Evolutionary conservation across 371 early-diverging fungal species (phyloP), one percentile per base, ranked within the genome.

Genomic region (Mortierella sp.): DNA sequence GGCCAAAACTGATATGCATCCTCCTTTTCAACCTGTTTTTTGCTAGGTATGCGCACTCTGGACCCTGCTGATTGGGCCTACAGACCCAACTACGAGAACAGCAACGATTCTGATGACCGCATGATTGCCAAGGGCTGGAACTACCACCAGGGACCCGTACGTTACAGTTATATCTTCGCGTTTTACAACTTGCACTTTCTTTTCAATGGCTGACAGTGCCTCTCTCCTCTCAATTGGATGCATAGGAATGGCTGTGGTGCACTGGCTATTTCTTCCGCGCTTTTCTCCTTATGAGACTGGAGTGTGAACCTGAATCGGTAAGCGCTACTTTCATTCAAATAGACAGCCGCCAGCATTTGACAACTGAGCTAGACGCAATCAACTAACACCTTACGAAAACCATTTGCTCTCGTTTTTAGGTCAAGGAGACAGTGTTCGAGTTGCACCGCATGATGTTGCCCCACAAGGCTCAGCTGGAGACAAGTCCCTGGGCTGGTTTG

Each of bases 181-280:
- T 34, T 21, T 67, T 5, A 43, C 59, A 5, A n/a, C 19, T n/a
- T n/a, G n/a, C 21, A n/a, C n/a, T 21, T n/a, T 8, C 4, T 14
- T 51, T 54, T 21, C 10, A 5, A n/a, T 54, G n/a, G n/a, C 54
- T 54, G 16, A 54, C n/a, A 9, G 14, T 50, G 13, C 16, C 2
- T 50, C 13, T 50, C 16, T 14, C 16, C 3, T 50, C 16, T 50
- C 50, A 40, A 40, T 4, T 40, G 50, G 13, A 0, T 2, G 64
- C 28, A 11, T 93, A 96, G 86, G 99, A 99, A 91, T 99, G 99
- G 99, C 90, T 98, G 9, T 99, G 98, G 98, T 91, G 92, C 19
- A 90, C 93, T 0, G 98, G 98, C 0, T 97, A 94, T 89, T 98
- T 94, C 87, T 89, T 98, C 73, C 93, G 96, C 19, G 97, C 99